A percentile compares a stretch with the other conserved stretches of the same genome.
These are phyloP conservation scores for Termitomyces eurrhizus DNA, from an alignment of 768 basidiomycete genomes.

Conservation along the genomic window DNA sequence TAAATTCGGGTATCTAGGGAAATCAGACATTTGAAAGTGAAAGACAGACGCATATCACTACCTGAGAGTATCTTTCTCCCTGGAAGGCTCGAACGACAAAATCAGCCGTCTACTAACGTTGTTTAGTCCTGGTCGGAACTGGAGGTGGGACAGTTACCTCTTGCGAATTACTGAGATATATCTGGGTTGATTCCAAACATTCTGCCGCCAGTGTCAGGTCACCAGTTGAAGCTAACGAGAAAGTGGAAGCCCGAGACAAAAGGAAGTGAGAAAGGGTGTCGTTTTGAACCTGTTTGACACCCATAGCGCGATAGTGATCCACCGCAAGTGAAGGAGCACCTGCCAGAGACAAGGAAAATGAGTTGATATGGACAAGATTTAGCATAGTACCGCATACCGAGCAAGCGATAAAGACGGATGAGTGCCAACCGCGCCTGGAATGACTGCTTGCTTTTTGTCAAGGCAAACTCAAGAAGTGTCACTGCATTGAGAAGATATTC, in stretches of 20 bases:
- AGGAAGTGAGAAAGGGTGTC: conserved; percentile 88
- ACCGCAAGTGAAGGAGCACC: conserved; percentile 71
- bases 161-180: conserved; percentile 75
- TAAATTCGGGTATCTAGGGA: conserved; percentile 76
- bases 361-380: neutral
- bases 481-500: conserved; percentile 61
- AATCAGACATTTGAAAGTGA: neutral
- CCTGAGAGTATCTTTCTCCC: conserved; percentile 82
- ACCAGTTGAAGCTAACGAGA: conserved; percentile 71
- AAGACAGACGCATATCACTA: conserved; percentile 18
- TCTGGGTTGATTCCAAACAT: conserved; percentile 75
- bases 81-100: conserved; percentile 77
- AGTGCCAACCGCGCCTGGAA: conserved; percentile 77
- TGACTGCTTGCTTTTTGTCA: conserved; percentile 69
- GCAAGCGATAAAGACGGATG: conserved; percentile 75
- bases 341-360: conserved; percentile 23
- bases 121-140: conserved; percentile 1
- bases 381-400: conserved; percentile 46
- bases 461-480: conserved; percentile 67
- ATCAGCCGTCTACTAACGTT: conserved; percentile 58
- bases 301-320: conserved; percentile 75
- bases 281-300: conserved; percentile 81
- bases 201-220: conserved; percentile 75
- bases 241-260: conserved; percentile 72
- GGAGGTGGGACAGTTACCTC: conserved; percentile 43